phyloP scores from a whole-genome alignment of 768 basidiomycete genomes.

The Psilocybe tampanensis region DNA sequence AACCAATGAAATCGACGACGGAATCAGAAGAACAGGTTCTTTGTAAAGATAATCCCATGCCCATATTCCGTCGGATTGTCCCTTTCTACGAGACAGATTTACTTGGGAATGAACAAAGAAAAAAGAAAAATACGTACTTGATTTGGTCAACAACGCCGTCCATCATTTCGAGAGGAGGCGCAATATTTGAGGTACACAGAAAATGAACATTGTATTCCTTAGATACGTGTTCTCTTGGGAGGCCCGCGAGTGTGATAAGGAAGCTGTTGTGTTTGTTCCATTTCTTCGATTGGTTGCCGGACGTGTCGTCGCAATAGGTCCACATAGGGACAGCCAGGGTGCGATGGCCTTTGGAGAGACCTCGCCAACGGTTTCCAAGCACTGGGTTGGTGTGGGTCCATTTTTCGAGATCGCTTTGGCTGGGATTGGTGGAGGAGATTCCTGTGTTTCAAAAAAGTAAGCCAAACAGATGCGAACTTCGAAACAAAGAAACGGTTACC shows the following conservation, averaged over 20 bases:
- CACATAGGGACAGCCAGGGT: slow-evolving; percentile 36
- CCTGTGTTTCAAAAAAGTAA: background rate
- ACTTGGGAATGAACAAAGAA: background rate
- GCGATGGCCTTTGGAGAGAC: slow-evolving; percentile 27
- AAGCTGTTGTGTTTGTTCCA: slow-evolving; percentile 49
- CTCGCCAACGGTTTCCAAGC: slow-evolving; percentile 28
- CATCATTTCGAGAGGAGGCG: slow-evolving; percentile 42
- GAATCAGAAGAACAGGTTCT: slow-evolving; percentile 32
- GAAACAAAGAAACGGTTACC: slow-evolving; percentile 2
- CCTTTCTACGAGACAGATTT: background rate
- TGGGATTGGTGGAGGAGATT: background rate
- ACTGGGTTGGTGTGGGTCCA: slow-evolving; percentile 7
- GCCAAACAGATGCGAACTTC: background rate
- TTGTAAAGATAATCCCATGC: slow-evolving; percentile 34
- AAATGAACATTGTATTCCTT: slow-evolving; percentile 41
- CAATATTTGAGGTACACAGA: slow-evolving; percentile 40
- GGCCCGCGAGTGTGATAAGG: slow-evolving; percentile 27
- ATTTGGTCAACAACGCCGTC: slow-evolving; percentile 35
- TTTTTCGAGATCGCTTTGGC: background rate
- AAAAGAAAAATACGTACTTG: slow-evolving; percentile 21
- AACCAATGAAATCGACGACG: slow-evolving; percentile 29
- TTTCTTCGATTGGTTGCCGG: slow-evolving; percentile 47
- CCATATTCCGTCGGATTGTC: slow-evolving; percentile 33
- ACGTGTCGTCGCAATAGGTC: slow-evolving; percentile 48
- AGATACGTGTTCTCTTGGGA: background rate